Evolutionary conservation across 2,329 filamentous ascomycete species (phyloP), one percentile per base, ranked within the genome.

Genomic region (Ophidiomyces ophidiicola): DNA sequence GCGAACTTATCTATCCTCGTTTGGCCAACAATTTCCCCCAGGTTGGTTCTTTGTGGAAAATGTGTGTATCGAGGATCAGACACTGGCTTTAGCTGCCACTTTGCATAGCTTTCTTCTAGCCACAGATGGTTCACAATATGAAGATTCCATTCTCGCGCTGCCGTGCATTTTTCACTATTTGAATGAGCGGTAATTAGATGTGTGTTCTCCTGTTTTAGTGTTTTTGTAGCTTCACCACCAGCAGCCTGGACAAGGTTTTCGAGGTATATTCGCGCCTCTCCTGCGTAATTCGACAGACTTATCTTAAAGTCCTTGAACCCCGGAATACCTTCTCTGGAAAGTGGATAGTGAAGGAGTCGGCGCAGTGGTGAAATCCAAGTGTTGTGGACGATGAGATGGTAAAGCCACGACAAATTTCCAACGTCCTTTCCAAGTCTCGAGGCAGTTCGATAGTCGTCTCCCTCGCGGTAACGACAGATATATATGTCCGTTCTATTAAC

Each of bases 71-170:
- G 79, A 6, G 72, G 68, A 36, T 82, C 74, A 3, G 81, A 80
- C 15, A 87, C 64, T 0, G 75, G 74, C 55, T 84, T 80, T 42
- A 80, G 66, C 53, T 82, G 72, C 65, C 86, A 94, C 56, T 82
- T 85, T 1, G 88, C 85, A 55, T 96, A 98, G 60, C 86, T 92
- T 55, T 98, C 90, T 59, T 98, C 90, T 32, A 98, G 72, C 90
- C 90, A 98, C 1, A 98, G 70, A 56, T 98, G 90, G 57, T 96
- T 98, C 51, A 94, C 68, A 51, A 94, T 80, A 41, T 85, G 68
- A 39, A 96, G 79, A 38, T 81, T 80, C 90, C 90, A 98, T 61
- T 96, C 90, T 45, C 76, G 74, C 0, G 90, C 90, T 1, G 90
- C 90, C 25, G 81, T 78, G 57, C 83, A 94, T 61, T 98, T 98